A percentile compares a stretch with the other conserved stretches of the same genome.
Conservation (phyloP, 225 moss, liverwort and hornwort species). For the Anthoceros angustus region DNA sequence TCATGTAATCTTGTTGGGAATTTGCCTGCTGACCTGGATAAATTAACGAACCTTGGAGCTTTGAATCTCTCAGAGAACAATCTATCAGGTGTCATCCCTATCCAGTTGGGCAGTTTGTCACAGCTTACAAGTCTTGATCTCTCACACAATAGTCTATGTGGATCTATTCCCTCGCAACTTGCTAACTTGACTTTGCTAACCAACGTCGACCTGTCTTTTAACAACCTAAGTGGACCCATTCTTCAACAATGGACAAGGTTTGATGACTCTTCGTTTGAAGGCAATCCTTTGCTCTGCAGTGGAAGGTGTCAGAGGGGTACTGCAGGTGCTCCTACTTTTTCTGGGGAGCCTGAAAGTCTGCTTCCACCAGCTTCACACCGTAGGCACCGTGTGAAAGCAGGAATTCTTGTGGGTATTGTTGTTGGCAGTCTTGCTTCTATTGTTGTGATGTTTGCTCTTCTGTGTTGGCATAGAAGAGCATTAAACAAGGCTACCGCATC, state of each 20-base stretch:
- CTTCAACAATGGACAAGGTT: conserved; percentile 28
- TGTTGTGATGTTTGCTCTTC: conserved; percentile 16
- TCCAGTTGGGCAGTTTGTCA: conserved; percentile 16
- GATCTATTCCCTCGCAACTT: conserved; percentile 21
- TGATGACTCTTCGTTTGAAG: conserved; percentile 16
- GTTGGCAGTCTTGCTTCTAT: conserved; percentile 15
- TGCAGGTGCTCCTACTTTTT: conserved; percentile 3
- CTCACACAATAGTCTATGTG: conserved; percentile 36
- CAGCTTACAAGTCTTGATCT: conserved; percentile 26
- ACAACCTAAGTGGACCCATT: conserved; percentile 36
- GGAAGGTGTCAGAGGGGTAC: conserved; percentile 10
- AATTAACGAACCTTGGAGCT: neutral
- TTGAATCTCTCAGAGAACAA: conserved; percentile 11
- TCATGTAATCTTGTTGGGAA: conserved; percentile 8
- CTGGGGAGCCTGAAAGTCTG: neutral
- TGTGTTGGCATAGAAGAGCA: conserved; percentile 12
- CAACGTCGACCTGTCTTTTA: conserved; percentile 33
- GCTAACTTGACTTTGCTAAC: conserved; percentile 11
- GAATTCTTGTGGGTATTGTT: conserved; percentile 23
- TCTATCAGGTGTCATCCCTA: conserved; percentile 9
- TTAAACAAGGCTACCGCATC: conserved; percentile 16
- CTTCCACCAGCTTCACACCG: neutral
- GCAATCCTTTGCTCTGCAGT: conserved; percentile 41
- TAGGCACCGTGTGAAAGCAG: conserved; percentile 7
- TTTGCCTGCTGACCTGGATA: conserved; percentile 5